Base-by-base conservation (phyloP, 2,329 filamentous ascomycete species). In the Aschersonia sp. region DNA sequence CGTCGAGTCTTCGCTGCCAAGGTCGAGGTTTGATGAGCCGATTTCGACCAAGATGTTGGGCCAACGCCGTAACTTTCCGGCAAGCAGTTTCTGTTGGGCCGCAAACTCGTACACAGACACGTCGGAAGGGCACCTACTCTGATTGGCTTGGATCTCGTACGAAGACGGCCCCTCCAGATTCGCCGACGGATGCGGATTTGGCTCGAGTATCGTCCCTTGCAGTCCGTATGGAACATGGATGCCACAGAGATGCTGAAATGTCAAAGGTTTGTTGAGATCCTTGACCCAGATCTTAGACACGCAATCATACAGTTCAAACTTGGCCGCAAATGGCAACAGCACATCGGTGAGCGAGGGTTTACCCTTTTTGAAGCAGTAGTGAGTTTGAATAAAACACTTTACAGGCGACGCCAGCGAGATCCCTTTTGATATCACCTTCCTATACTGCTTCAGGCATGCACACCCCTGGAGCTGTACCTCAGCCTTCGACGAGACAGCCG, bases 21-120 rank as follows among this genome's bases (percentile, higher is more conserved):
- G 77, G 51, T 84, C 83, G 3, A 87, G 46, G 50, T 76, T 60
- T 0, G 73, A 68, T 0, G 71, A 69, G 0, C 66, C 74, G 4
- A 80, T 51, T 50, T 80, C 76, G 0, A 65, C 57, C 0, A 77
- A 55, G 0, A 80, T 61, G 0, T 64, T 60, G 0, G 66, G 54
- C 77, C 76, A 80, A 0, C 76, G 66, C 0, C 69, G 61, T 7
- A 63, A 54, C 3, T 61, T 64, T 0, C 74, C 75, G 0, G 68
- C 63, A 1, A 75, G 54, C 0, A 78, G 57, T 1, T 59, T 63
- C 49, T 77, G 72, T 46, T 72, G 72, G 0, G 77, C 68, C 30
- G 67, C 63, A 45, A 70, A 80, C 47, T 82, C 78, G 10, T 78
- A 71, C 0, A 67, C 45, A 1, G 68, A 70, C 30, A 77, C 48